These are phyloP conservation scores for Lasiodiplodia sp. DNA, from an alignment of 2,329 filamentous ascomycete genomes.

Conservation along the genomic window DNA sequence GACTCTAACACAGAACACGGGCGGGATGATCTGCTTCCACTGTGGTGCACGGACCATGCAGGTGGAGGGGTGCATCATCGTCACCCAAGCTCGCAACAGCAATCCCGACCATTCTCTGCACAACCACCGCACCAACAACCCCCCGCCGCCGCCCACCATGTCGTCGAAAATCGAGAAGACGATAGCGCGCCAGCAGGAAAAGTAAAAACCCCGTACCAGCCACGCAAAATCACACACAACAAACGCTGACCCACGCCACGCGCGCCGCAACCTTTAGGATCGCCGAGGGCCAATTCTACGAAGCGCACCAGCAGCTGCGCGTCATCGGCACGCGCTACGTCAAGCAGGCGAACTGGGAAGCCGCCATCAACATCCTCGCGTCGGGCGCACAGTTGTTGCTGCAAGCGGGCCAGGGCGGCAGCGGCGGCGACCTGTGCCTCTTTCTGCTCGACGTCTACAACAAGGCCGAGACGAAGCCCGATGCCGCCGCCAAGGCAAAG, in stretches of 20 bases:
- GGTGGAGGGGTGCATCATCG: slow-evolving; percentile 4
- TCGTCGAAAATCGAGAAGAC: slow-evolving; percentile 72
- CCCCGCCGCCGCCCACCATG: slow-evolving; percentile 25
- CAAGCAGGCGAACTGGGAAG: slow-evolving; percentile 82
- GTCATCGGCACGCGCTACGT: slow-evolving; percentile 94
- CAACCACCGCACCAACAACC: neutral
- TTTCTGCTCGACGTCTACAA: slow-evolving; percentile 90
- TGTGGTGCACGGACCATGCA: neutral
- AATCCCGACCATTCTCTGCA: neutral
- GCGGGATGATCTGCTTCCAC: neutral
- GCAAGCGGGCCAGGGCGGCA: slow-evolving; percentile 90
- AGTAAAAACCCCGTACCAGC: slow-evolving; percentile 53
- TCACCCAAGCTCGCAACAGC: slow-evolving; percentile 13
- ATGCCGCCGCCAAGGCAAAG: slow-evolving; percentile 75
- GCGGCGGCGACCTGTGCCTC: slow-evolving; percentile 87
- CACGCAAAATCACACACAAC: neutral
- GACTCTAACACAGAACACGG: too few relatives aligned
- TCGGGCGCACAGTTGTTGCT: slow-evolving; percentile 85
- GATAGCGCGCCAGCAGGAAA: slow-evolving; percentile 78
- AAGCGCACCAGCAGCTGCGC: slow-evolving; percentile 97
- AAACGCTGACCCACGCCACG: slow-evolving; percentile 28
- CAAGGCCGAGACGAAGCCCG: slow-evolving; percentile 80
- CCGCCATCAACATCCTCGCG: slow-evolving; percentile 86
- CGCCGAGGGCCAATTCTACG: slow-evolving; percentile 90
- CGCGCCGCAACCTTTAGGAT: slow-evolving; percentile 64